These are phyloP conservation scores for Clavulina sp. DNA, from an alignment of 768 basidiomycete species.

Conservation along the genomic window DNA sequence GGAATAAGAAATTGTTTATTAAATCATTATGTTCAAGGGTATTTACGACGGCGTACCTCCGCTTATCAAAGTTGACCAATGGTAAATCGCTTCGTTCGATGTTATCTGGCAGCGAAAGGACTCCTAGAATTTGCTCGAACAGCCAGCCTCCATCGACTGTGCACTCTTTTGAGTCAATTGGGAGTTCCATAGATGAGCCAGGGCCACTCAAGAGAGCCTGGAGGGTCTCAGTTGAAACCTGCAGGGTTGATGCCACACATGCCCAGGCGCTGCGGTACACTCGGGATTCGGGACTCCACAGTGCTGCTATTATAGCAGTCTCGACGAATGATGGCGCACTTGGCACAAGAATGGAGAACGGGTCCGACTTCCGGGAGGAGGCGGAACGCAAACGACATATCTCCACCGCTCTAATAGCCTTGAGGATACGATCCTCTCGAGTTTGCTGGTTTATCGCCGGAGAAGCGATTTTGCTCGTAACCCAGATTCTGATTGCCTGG, in stretches of 20 bases:
- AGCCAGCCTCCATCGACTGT: constrained; percentile 71
- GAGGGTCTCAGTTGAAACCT: constrained; percentile 44
- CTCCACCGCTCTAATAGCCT: constrained; percentile 54
- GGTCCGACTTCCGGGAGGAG: constrained; percentile 6
- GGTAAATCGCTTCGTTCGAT: constrained; percentile 38
- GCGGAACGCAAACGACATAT: constrained; percentile 44
- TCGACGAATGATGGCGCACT: constrained; percentile 72
- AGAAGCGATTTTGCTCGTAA: constrained; percentile 48
- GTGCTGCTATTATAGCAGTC: constrained; percentile 53
- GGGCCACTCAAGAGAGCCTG: constrained; percentile 30
- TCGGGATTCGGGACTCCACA: constrained; percentile 66
- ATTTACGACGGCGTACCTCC: constrained; percentile 34
- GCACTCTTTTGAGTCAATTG: constrained; percentile 29
- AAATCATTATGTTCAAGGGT: background rate
- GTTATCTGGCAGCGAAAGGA: constrained; percentile 57
- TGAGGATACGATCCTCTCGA: constrained; percentile 57
- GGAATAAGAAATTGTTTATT: background rate
- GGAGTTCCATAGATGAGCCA: constrained; percentile 20
- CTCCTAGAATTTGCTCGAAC: constrained; percentile 62
- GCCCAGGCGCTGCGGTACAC: constrained; percentile 65
- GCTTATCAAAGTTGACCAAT: constrained; percentile 68
- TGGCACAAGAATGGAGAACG: constrained; percentile 27
- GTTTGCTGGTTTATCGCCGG: constrained; percentile 42
- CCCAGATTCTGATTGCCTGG: constrained; percentile 61
- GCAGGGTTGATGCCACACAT: constrained; percentile 44